These are phyloP conservation scores for Cetraspora pellucida DNA, from an alignment of 192 early-diverging fungal species.

Conservation along the genomic window DNA sequence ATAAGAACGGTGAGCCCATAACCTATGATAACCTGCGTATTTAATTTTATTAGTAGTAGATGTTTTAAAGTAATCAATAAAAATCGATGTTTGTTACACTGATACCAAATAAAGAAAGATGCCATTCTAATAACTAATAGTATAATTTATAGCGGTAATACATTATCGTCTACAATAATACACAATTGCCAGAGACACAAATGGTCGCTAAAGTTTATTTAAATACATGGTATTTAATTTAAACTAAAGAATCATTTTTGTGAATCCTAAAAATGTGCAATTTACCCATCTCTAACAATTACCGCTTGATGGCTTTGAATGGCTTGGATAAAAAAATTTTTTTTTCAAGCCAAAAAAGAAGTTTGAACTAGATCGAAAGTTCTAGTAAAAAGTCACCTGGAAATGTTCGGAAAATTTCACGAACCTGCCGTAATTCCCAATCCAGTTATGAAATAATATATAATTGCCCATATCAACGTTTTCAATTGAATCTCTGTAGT, in stretches of 20 bases:
- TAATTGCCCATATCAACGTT: slow-evolving; percentile 73
- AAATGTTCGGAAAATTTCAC: not conserved
- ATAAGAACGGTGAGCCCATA: slow-evolving; percentile 82
- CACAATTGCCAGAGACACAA: too few species aligned
- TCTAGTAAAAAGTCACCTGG: too few species aligned
- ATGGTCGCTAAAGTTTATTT: too few species aligned
- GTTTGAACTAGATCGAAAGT: too few species aligned
- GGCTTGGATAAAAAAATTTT: not conserved
- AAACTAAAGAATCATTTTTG: too few species aligned
- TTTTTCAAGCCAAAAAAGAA: not conserved
- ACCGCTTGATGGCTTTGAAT: not conserved
- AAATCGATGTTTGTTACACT: not conserved
- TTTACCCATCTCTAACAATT: not conserved
- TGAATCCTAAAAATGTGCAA: too few species aligned
- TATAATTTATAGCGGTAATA: too few species aligned
- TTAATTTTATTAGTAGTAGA: not conserved
- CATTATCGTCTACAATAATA: too few species aligned
- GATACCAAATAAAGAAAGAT: not conserved
- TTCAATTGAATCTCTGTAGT: slow-evolving; percentile 67
- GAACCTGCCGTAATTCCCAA: slow-evolving; percentile 87
- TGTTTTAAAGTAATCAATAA: not conserved
- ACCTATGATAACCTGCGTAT: slow-evolving; percentile 73
- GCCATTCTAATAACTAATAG: too few species aligned
- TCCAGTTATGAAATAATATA: slow-evolving; percentile 78
- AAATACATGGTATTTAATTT: too few species aligned